Evolutionary conservation across 2,329 filamentous ascomycete genomes (phyloP), one percentile per base, ranked within the genome.

Genomic region (Macroventuria anomochaeta): DNA sequence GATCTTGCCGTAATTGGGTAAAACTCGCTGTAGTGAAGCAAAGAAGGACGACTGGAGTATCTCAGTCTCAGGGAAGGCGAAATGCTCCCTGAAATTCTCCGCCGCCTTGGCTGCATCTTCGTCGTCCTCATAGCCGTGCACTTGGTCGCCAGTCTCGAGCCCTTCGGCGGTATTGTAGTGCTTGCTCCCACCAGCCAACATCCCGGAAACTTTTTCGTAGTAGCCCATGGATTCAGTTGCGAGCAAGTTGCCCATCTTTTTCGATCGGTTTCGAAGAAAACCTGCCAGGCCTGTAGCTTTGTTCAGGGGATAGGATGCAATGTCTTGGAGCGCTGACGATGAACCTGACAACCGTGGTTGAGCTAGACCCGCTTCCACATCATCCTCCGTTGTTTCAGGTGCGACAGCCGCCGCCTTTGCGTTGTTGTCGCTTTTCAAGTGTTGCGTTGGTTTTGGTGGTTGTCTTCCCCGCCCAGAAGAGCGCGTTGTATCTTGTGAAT

Each of bases 221-320:
- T 97, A 97, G 1, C 91, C 92, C 87, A 96, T 96, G 0, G 93
- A 96, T 72, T 97, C 93, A 0, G 88, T 91, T 6, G 93, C 90
- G 38, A 97, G 77, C 7, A 96, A 77, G 23, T 81, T 90, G 55
- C 90, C 91, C 86, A 97, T 90, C 28, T 86, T 86, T 62, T 90
- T 89, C 18, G 91, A 88, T 18, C 89, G 86, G 50, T 83, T 88
- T 68, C 89, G 90, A 44, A 97, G 79, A 69, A 92, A 96, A 39
- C 88, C 90, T 7, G 92, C 91, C 69, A 96, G 84, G 1, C 88
- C 88, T 8, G 90, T 89, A 0, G 92, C 93, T 55, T 90, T 86
- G 73, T 96, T 91, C 3, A 96, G 77, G 1, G 92, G 91, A 69
- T 91, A 95, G 1, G 87, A 79, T 0, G 91, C 89, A 37, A 88